These are phyloP conservation scores for Cystoisospora suis DNA, from an alignment of 169 alveolate species.

Conservation along the genomic window DNA sequence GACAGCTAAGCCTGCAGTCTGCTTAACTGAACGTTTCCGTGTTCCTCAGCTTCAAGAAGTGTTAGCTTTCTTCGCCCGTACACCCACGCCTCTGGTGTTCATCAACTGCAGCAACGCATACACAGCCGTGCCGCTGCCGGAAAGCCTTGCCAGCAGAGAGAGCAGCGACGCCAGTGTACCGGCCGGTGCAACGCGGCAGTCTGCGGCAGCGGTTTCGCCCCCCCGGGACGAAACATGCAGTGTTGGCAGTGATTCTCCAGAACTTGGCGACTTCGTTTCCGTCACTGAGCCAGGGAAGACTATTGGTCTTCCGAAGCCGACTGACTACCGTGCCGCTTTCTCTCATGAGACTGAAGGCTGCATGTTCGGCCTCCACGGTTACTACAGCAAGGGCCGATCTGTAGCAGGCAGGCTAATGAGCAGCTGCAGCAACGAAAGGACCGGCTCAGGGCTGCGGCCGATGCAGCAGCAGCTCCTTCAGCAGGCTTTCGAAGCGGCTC, in stretches of 20 bases:
- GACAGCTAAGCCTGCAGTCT: no score
- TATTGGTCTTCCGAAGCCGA: neutral
- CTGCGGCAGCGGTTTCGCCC: neutral
- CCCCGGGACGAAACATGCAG: no score
- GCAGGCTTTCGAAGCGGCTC: conserved; percentile 36
- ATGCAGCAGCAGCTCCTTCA: neutral
- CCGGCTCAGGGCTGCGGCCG: conserved; percentile 29
- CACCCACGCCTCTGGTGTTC: conserved; percentile 10
- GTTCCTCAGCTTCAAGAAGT: conserved; percentile 13
- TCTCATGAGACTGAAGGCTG: neutral
- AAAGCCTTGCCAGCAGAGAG: neutral
- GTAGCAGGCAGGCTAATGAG: conserved; percentile 26
- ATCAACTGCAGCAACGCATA: conserved; percentile 33
- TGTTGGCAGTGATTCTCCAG: no score
- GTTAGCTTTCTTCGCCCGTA: neutral
- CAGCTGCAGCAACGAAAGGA: conserved; percentile 1
- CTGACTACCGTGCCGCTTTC: neutral
- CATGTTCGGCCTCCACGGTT: neutral
- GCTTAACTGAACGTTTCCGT: no score
- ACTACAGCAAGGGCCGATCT: neutral
- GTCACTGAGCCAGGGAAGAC: no score
- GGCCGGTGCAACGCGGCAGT: neutral
- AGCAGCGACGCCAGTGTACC: neutral
- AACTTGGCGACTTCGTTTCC: no score
- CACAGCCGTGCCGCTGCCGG: conserved; percentile 3